phyloP scores from a whole-genome alignment of 345 rosid species.

The Pugionium cornutum region DNA sequence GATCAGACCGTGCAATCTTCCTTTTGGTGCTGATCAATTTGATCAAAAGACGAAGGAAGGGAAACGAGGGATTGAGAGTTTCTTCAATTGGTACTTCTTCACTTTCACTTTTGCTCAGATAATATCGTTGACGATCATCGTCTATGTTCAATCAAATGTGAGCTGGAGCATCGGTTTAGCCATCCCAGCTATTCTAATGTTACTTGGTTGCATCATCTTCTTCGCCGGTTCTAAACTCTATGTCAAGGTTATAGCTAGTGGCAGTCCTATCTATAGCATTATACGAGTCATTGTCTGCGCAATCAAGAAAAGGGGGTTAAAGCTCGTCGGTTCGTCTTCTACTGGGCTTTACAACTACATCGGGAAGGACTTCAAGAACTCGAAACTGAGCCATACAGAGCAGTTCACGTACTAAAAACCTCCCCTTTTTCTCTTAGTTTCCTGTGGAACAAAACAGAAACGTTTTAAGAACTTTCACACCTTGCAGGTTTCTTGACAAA shows the following conservation, averaged over 20 bases:
- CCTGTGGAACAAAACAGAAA: constrained; percentile 1
- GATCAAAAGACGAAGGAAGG: constrained; percentile 63
- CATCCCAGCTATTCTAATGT: constrained; percentile 68
- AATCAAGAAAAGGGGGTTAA: constrained; percentile 50
- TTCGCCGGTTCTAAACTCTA: constrained; percentile 67
- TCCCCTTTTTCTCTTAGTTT: background rate
- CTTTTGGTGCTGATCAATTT: constrained; percentile 81
- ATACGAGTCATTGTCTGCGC: constrained; percentile 53
- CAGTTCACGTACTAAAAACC: constrained; percentile 36
- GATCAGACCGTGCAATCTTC: constrained; percentile 70
- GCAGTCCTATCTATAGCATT: constrained; percentile 71
- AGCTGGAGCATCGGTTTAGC: constrained; percentile 81
- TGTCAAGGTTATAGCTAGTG: constrained; percentile 65
- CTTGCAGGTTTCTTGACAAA: constrained; percentile 57
- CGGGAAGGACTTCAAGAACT: constrained; percentile 35
- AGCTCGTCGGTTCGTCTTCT: constrained; percentile 36
- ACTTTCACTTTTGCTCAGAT: constrained; percentile 77
- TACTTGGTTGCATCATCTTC: constrained; percentile 56
- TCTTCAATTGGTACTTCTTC: constrained; percentile 86
- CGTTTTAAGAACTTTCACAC: constrained; percentile 13
- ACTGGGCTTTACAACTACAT: constrained; percentile 33
- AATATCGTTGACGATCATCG: constrained; percentile 68
- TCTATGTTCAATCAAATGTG: constrained; percentile 67
- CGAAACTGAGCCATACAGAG: constrained; percentile 37
- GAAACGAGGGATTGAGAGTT: constrained; percentile 68